A percentile compares a stretch with the other conserved stretches of the same genome.
Conservation (phyloP, 2,329 filamentous ascomycete genomes). For the Ramularia endophylla region DNA sequence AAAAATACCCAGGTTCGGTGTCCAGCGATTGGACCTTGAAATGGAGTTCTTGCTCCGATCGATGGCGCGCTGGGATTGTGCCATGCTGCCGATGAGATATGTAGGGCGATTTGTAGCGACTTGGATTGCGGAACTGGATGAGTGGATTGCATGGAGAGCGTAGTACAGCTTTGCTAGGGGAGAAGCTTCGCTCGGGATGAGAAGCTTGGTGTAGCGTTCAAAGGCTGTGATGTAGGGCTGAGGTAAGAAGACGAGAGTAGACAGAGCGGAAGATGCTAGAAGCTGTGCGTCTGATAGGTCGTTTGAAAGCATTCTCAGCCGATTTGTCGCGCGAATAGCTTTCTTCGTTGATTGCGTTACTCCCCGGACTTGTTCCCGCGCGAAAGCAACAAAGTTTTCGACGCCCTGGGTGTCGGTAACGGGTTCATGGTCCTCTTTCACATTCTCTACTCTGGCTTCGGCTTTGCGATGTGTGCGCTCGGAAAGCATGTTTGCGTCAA, state of each 20-base stretch:
- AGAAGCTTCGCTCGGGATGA: constrained; percentile 63
- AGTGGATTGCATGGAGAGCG: constrained; percentile 71
- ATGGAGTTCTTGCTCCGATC: constrained; percentile 73
- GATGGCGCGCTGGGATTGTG: constrained; percentile 65
- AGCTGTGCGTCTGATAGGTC: constrained; percentile 64
- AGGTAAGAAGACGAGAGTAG: constrained; percentile 62
- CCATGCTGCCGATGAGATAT: constrained; percentile 69
- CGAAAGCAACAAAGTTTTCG: constrained; percentile 86
- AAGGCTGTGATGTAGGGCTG: constrained; percentile 62
- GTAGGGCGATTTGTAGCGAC: constrained; percentile 72
- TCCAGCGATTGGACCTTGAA: constrained; percentile 70
- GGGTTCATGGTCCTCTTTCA: constrained; percentile 83
- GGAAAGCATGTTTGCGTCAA: constrained; percentile 84
- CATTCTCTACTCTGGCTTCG: constrained; percentile 71
- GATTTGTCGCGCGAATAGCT: constrained; percentile 72
- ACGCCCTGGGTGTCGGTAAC: constrained; percentile 70
- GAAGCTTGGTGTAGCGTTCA: constrained; percentile 61
- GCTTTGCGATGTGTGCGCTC: constrained; percentile 84
- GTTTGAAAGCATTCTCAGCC: constrained; percentile 56
- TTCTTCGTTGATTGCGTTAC: constrained; percentile 79
- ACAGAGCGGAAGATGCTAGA: constrained; percentile 47
- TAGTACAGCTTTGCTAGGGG: constrained; percentile 70
- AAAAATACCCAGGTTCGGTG: constrained; percentile 56
- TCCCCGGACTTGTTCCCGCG: constrained; percentile 79
- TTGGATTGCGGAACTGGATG: constrained; percentile 76